phyloP scores from a whole-genome alignment of 805 yeast species.

The Kodamaea sagamina region DNA sequence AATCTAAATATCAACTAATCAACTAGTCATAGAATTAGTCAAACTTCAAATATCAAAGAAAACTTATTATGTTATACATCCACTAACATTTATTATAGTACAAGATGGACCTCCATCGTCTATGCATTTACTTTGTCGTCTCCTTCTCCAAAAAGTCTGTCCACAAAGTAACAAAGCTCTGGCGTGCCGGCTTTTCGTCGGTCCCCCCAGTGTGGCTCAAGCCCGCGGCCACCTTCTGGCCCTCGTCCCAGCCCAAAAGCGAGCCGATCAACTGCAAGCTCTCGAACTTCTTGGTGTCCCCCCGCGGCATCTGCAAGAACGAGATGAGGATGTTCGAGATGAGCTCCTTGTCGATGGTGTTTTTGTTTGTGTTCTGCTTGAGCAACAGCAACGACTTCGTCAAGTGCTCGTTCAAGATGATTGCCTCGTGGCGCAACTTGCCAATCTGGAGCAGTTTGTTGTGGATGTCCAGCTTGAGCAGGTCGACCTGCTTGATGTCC shows the following conservation, averaged over 20 bases:
- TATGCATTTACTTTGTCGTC: slow-evolving; percentile 45
- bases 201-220: slow-evolving; percentile 40
- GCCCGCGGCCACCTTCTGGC: slow-evolving; percentile 75
- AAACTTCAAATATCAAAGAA: too few relatives aligned
- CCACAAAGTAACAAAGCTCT: slow-evolving; percentile 74
- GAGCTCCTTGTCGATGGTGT: slow-evolving; percentile 85
- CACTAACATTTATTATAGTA: slow-evolving; percentile 2
- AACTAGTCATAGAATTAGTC: too few relatives aligned
- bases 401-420: slow-evolving; percentile 87
- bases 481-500: slow-evolving; percentile 40
- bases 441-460: slow-evolving; percentile 77
- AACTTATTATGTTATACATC: too few relatives aligned
- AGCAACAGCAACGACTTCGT: slow-evolving; percentile 89
- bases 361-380: slow-evolving; percentile 66
- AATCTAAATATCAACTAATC: too few relatives aligned
- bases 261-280: slow-evolving; percentile 82
- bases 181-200: slow-evolving; percentile 32
- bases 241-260: slow-evolving; percentile 86
- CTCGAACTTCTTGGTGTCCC: slow-evolving; percentile 93
- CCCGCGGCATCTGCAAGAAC: slow-evolving; percentile 84
- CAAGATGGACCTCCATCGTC: not conserved
- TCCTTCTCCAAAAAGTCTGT: slow-evolving; percentile 78
- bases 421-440: slow-evolving; percentile 91
- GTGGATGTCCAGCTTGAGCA: slow-evolving; percentile 55
- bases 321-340: slow-evolving; percentile 84